Evolutionary conservation across 768 basidiomycete species (phyloP), one percentile per base, ranked within the genome.

Genomic region (Pisolithus albus): DNA sequence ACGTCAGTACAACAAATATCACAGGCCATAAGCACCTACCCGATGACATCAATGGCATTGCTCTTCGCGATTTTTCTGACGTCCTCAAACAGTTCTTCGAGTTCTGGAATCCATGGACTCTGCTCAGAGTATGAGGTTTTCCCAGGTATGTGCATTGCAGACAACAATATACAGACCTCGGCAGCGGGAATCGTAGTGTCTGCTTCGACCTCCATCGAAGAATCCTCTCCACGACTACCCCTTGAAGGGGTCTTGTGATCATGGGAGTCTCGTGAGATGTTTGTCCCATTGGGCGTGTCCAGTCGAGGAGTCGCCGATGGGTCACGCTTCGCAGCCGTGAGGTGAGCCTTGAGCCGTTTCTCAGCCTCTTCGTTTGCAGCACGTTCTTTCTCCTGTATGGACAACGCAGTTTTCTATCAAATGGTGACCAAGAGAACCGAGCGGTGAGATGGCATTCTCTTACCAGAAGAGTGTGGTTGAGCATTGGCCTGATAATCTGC

Each of bases 401-500:
- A 78, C 54, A 86, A 68, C 19, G 86, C 86, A 21, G 77, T 75
- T 53, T 70, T 73, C 85, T 88, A 56, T 26, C 47, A 38, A 30
- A 38, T 11, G 7, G 16, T 64, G 39, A 54, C 55, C 47, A 44
- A 49, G 26, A 46, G 49, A 30, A 21, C 32, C 19, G 26, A 57
- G 10, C 7, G 38, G 32, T 7, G 21, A 34, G 10, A 7, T 2
- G 28, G 32, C 4, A 11, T 40, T 43, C 1, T 70, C 77, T 51
- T 63, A 86, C 86, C 59, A 88, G 68, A 43, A 89, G 70, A 26
- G 75, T 70, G 8, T 71, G 71, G 56, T 88, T 81, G 41, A 89
- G 72, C 49, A 87, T 83, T 13, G 95, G 93, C 15, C 96, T 82
- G 37, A 91, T 79, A 52, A 98, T 86, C 63, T 94, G 92, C 89